Evolutionary conservation across 177 flowering plant genomes (phyloP), one percentile per base, ranked within the genome.

Genomic region (Viscum album): DNA sequence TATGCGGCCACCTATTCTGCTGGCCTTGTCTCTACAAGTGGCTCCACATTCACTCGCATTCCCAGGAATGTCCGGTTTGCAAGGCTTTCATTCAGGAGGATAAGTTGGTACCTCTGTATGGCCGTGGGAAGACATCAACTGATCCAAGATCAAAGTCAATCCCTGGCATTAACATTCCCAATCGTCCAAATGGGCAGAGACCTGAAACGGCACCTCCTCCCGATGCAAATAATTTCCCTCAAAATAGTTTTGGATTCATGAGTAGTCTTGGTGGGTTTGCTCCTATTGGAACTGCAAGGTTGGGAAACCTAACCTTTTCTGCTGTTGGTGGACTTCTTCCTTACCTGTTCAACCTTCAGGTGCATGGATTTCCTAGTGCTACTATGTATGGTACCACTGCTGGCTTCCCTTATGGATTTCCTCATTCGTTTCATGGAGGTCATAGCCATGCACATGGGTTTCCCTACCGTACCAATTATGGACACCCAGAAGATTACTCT

Each of bases 1-100:
- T 86, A 6, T 89, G 91, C 43, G 93, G 93, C 34, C 91, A 89
- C 70, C 88, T 89, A 15, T 88, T 81, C 76, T 89, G 96, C 74
- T 89, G 93, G 91, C 91, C 93, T 17, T 89, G 96, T 72, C 86
- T 89, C 45, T 89, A 89, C 82, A 83, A 85, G 68, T 89, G 96
- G 96, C 83, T 89, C 28, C 82, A 83, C 45, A 54, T 81, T 67
- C 93, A 86, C 60, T 86, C 91, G 1, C 83, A 71, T 23, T 81
- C 86, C 1, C 81, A 68, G 29, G 89, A 86, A 54, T 89, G 96
- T 70, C 93, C 96, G 0, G 96, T 89, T 68, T 89, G 96, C 71
- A 89, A 89, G 82, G 96, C 93, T 41, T 73, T 83, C 10, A 65
- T 89, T 35, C 79, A 84, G 75, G 89, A 88, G 79, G 88, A 86